A percentile compares a stretch with the other conserved stretches of the same genome.
These are phyloP conservation scores for Alternaria tenuissima DNA, from an alignment of 2,329 filamentous ascomycete species.

Conservation along the genomic window DNA sequence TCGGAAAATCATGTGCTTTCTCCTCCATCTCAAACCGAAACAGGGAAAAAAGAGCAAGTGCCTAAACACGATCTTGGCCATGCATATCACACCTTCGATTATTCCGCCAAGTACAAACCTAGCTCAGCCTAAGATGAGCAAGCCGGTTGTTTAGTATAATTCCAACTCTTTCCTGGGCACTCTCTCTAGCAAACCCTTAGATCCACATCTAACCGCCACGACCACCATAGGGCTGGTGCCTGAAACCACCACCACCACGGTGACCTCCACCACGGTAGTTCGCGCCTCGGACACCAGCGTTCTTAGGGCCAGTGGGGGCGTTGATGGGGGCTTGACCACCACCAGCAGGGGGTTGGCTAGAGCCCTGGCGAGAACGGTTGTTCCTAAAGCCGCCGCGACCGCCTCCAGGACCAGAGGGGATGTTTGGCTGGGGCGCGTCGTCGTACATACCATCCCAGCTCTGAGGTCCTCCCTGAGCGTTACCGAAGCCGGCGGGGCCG, in stretches of 20 bases:
- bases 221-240: slow-evolving; percentile 46
- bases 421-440: slow-evolving; percentile 84
- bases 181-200: neutral
- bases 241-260: slow-evolving; percentile 33
- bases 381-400: slow-evolving; percentile 49
- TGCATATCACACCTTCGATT: neutral
- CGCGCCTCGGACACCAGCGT: slow-evolving; percentile 86
- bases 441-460: slow-evolving; percentile 99
- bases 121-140: neutral
- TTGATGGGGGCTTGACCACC: slow-evolving; percentile 69
- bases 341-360: slow-evolving; percentile 51
- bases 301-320: slow-evolving; percentile 94
- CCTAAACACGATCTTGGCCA: neutral
- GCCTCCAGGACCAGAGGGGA: slow-evolving; percentile 60
- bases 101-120: slow-evolving; percentile 1
- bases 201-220: slow-evolving; percentile 20
- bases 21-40: neutral
- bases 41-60: neutral
- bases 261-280: slow-evolving; percentile 89
- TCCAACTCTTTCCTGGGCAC: neutral
- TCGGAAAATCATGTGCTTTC: neutral
- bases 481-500: slow-evolving; percentile 55
- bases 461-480: slow-evolving; percentile 69
- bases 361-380: slow-evolving; percentile 49
- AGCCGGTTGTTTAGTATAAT: neutral